phyloP scores from a whole-genome alignment of 352 stramenopile genomes.

The Phytophthora cryptogea region DNA sequence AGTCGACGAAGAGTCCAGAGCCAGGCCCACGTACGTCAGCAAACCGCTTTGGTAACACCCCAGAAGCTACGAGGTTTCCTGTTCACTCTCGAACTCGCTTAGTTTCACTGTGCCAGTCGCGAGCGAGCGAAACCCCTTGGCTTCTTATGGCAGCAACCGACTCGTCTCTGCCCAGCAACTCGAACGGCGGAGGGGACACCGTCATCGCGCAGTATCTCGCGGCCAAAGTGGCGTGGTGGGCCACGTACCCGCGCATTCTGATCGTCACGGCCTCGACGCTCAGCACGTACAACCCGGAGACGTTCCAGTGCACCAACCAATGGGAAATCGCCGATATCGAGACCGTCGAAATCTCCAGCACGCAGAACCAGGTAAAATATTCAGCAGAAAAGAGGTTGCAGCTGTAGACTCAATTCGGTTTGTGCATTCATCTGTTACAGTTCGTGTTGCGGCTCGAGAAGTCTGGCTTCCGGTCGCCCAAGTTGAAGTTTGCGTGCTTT shows the following conservation, averaged over 20 bases:
- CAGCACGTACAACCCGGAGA: conserved; percentile 68
- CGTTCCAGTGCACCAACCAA: conserved; percentile 70
- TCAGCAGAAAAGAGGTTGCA: no score
- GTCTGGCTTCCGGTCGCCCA: conserved; percentile 56
- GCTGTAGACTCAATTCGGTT: no score
- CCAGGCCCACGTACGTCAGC: conserved; percentile 17
- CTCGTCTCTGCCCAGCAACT: conserved; percentile 8
- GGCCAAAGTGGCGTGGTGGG: conserved; percentile 72
- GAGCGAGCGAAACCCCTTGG: conserved; percentile 3
- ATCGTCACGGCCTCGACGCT: conserved; percentile 56
- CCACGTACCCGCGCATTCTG: conserved; percentile 62
- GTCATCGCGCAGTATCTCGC: conserved; percentile 73
- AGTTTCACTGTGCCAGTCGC: conserved; percentile 4
- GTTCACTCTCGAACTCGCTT: conserved; percentile 26
- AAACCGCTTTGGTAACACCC: conserved; percentile 2
- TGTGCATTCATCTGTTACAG: conserved; percentile 15
- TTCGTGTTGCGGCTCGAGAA: conserved; percentile 71
- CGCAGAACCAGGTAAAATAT: conserved; percentile 30
- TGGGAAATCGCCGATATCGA: conserved; percentile 72
- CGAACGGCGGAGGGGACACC: conserved; percentile 21
- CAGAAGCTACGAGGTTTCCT: neutral
- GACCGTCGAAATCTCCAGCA: conserved; percentile 43
- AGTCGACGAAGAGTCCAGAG: conserved; percentile 4
- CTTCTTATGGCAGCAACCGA: conserved; percentile 11
- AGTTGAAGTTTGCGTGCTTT: conserved; percentile 61